A percentile compares a stretch with the other conserved stretches of the same genome.
Evolutionary conservation across 106 monocot genomes (phyloP).

Genomic region (Dendrobium nobile): DNA sequence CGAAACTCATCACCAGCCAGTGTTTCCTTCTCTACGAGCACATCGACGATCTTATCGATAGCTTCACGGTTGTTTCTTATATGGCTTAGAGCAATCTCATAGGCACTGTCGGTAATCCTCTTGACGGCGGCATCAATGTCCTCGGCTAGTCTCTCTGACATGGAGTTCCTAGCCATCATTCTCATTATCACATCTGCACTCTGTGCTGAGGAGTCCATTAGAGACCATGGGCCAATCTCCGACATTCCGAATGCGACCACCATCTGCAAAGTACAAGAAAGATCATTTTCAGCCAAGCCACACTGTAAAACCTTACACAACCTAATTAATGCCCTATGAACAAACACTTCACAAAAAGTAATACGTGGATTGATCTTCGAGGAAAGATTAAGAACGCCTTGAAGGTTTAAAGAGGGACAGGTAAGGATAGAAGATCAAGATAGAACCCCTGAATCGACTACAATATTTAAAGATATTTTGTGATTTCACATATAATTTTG

Average conservation of each 20-base stretch:
- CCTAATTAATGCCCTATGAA: too few species aligned
- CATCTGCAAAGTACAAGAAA: slow-evolving; percentile 48
- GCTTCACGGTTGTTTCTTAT: slow-evolving; percentile 94
- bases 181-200: slow-evolving; percentile 88
- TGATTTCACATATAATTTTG: too few species aligned
- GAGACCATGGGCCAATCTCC: slow-evolving; percentile 94
- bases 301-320: too few species aligned
- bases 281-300: too few species aligned
- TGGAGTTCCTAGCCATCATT: slow-evolving; percentile 98
- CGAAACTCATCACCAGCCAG: slow-evolving; percentile 85
- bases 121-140: slow-evolving; percentile 89
- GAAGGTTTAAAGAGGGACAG: too few species aligned
- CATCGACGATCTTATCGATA: slow-evolving; percentile 88
- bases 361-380: too few species aligned
- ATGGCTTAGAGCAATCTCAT: slow-evolving; percentile 72
- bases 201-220: slow-evolving; percentile 68
- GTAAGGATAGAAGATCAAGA: too few species aligned
- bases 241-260: slow-evolving; percentile 94
- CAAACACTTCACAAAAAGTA: too few species aligned
- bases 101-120: slow-evolving; percentile 71
- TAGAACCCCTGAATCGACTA: too few species aligned
- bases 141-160: slow-evolving; percentile 92
- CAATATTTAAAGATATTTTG: too few species aligned
- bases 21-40: slow-evolving; percentile 91
- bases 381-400: too few species aligned